These are phyloP conservation scores for cucumber (Cucumis sativus) DNA, from an alignment of 306 rosid genomes.

Conservation along the genomic window Cucumber_9930_V3 NC_026658.2:21147001-21147500, in stretches of 20 bases:
- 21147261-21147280: background rate
- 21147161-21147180: background rate
- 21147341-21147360: background rate
- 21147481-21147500: background rate
- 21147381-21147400: background rate
- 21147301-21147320: background rate
- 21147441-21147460: background rate
- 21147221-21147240: background rate
- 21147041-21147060: background rate
- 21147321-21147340: background rate
- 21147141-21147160: constrained; percentile 93
- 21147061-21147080: constrained; percentile 57
- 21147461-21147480: background rate
- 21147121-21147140: constrained; percentile 93
- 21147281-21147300: background rate
- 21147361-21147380: background rate
- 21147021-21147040: background rate
- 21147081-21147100: constrained; percentile 94
- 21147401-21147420: background rate
- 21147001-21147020: background rate
- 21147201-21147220: background rate
- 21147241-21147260: background rate
- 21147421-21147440: background rate
- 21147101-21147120: constrained; percentile 99
- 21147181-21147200: background rate